Evolutionary conservation across 371 early-diverging fungal genomes (phyloP).

Genomic region (Syncephalastrum contaminatum): DNA sequence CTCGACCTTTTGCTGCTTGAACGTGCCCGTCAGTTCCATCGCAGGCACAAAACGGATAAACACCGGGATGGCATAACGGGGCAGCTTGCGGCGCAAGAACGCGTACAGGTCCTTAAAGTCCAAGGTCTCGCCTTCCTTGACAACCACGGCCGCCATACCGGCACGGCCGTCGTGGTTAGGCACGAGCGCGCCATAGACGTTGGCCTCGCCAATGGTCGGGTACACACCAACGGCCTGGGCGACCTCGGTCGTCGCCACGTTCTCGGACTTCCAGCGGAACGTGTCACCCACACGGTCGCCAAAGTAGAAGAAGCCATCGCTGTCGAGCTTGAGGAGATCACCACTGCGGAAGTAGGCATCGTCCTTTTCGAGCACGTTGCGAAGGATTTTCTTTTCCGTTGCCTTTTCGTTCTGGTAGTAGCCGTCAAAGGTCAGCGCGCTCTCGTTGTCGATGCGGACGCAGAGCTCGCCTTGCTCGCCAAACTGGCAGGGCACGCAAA

Average conservation of each 20-base stretch:
- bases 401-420: constrained; percentile 43
- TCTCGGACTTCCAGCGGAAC: constrained; percentile 68
- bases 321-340: constrained; percentile 56
- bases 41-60: constrained; percentile 51
- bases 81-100: constrained; percentile 42
- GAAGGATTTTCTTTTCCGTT: constrained; percentile 49
- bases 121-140: constrained; percentile 25
- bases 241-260: constrained; percentile 69
- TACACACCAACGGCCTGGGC: constrained; percentile 55
- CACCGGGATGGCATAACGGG: constrained; percentile 62
- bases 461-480: constrained; percentile 19
- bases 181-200: constrained; percentile 59
- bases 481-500: constrained; percentile 41
- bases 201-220: constrained; percentile 60
- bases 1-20: constrained; percentile 56
- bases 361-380: constrained; percentile 24
- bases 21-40: constrained; percentile 56
- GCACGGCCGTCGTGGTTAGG: constrained; percentile 68
- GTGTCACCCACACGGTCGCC: constrained; percentile 75
- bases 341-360: constrained; percentile 58
- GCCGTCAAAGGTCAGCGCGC: constrained; percentile 22
- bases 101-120: constrained; percentile 33
- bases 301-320: constrained; percentile 66
- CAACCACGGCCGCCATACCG: constrained; percentile 72
- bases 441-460: constrained; percentile 34